Conservation (phyloP, 192 early-diverging fungal species). For the Backusella liffmaniae region DNA sequence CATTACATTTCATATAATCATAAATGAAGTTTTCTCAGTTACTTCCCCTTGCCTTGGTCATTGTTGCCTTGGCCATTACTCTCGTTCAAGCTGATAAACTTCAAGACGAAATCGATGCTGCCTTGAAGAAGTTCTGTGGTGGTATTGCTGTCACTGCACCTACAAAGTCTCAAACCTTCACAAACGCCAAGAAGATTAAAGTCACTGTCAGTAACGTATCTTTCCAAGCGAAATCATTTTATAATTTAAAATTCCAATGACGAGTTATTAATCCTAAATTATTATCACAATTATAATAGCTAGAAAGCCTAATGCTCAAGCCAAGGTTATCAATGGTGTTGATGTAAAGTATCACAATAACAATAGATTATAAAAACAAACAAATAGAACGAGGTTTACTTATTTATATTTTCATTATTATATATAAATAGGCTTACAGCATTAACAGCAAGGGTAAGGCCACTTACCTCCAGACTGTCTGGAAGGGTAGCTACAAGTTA, state of each 20-base stretch:
- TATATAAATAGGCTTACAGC: slow-evolving; percentile 22
- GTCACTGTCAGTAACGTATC: slow-evolving; percentile 35
- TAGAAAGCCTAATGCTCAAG: slow-evolving; percentile 29
- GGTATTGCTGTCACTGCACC: slow-evolving; percentile 33
- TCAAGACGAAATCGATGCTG: slow-evolving; percentile 33
- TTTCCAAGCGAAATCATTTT: background rate
- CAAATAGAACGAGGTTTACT: background rate
- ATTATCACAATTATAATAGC: slow-evolving; percentile 15
- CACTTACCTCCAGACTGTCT: slow-evolving; percentile 29
- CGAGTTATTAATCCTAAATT: background rate
- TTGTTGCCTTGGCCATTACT: background rate
- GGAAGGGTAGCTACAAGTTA: slow-evolving; percentile 36
- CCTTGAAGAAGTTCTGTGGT: slow-evolving; percentile 35
- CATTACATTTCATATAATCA: slow-evolving; percentile 3
- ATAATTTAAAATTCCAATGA: background rate
- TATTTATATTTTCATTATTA: background rate
- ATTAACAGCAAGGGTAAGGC: slow-evolving; percentile 29
- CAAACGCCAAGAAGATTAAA: slow-evolving; percentile 25
- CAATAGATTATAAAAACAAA: background rate
- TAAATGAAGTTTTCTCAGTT: slow-evolving; percentile 33
- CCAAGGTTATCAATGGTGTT: slow-evolving; percentile 33
- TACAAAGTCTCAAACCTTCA: slow-evolving; percentile 15
- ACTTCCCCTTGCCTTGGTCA: slow-evolving; percentile 9
- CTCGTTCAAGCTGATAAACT: slow-evolving; percentile 29
- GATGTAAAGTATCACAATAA: slow-evolving; percentile 21